phyloP scores from a whole-genome alignment of 2,329 filamentous ascomycete genomes.

The Xylaria sp. region DNA sequence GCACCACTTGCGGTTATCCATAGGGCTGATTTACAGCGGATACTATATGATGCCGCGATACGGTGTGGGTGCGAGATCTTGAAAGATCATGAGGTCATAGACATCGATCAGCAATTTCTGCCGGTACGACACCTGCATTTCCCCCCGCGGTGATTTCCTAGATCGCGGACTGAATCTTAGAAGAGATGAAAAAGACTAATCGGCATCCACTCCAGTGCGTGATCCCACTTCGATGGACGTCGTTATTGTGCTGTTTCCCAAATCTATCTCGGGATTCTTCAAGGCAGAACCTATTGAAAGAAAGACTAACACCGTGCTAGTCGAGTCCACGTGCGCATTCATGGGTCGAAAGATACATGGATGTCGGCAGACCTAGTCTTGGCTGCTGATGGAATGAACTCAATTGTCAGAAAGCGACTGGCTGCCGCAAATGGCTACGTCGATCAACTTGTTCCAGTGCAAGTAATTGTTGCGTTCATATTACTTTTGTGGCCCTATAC shows the following conservation, averaged over 20 bases:
- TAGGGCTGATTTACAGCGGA: slow-evolving; percentile 42
- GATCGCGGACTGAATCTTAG: neutral
- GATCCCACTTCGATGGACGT: neutral
- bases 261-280: neutral
- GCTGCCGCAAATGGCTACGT: slow-evolving; percentile 49
- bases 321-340: slow-evolving; percentile 32
- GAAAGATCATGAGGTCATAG: slow-evolving; percentile 42
- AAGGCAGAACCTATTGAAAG: neutral
- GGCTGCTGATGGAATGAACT: slow-evolving; percentile 65
- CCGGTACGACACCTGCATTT: slow-evolving; percentile 26
- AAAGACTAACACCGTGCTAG: slow-evolving; percentile 35
- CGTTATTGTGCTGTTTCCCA: neutral
- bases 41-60: slow-evolving; percentile 38
- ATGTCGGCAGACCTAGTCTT: slow-evolving; percentile 61
- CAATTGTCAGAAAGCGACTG: slow-evolving; percentile 55
- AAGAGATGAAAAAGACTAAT: slow-evolving; percentile 15
- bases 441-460: slow-evolving; percentile 57
- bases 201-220: slow-evolving; percentile 24
- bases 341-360: slow-evolving; percentile 28
- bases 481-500: neutral
- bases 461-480: neutral
- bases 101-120: slow-evolving; percentile 38
- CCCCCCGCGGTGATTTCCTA: too few species aligned
- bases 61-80: slow-evolving; percentile 37
- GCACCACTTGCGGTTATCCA: slow-evolving; percentile 43